phyloP scores from a whole-genome alignment of 805 yeast species.

The Ogataea neopini region DNA sequence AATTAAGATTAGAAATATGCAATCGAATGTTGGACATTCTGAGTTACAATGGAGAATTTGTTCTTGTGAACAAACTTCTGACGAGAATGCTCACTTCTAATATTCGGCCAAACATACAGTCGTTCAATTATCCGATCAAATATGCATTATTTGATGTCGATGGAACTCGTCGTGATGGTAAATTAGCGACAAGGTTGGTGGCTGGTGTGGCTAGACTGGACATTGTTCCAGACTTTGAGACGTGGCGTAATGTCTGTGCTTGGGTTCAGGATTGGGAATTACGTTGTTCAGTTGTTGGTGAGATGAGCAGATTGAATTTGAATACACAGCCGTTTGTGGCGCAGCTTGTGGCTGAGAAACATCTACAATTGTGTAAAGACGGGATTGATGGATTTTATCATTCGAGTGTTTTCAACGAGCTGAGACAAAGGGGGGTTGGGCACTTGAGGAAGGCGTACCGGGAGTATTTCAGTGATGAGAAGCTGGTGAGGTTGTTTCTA shows the following conservation, averaged over 20 bases:
- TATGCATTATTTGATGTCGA: neutral
- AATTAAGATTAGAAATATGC: neutral
- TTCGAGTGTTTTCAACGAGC: neutral
- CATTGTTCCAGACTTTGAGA: conserved; percentile 8
- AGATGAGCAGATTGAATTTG: conserved; percentile 4
- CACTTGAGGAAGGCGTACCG: neutral
- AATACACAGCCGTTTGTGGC: neutral
- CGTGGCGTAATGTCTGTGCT: conserved; percentile 7
- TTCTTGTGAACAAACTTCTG: conserved; percentile 7
- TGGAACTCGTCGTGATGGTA: neutral
- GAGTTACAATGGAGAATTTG: neutral
- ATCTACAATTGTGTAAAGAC: neutral
- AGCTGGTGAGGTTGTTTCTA: conserved; percentile 1
- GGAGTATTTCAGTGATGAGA: conserved; percentile 1
- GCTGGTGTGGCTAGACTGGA: conserved; percentile 5
- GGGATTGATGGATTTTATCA: neutral
- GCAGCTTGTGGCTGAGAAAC: neutral
- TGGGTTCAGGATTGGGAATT: conserved; percentile 3
- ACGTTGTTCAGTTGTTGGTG: conserved; percentile 1
- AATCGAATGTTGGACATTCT: conserved; percentile 5
- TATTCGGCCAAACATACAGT: conserved; percentile 3
- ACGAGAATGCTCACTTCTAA: conserved; percentile 6
- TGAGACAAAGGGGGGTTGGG: neutral
- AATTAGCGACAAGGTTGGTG: conserved; percentile 2
- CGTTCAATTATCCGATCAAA: conserved; percentile 5